A percentile compares a stretch with the other conserved stretches of the same genome.
Evolutionary conservation across 2,329 filamentous ascomycete genomes (phyloP).

Genomic region (Volutella citrinella): DNA sequence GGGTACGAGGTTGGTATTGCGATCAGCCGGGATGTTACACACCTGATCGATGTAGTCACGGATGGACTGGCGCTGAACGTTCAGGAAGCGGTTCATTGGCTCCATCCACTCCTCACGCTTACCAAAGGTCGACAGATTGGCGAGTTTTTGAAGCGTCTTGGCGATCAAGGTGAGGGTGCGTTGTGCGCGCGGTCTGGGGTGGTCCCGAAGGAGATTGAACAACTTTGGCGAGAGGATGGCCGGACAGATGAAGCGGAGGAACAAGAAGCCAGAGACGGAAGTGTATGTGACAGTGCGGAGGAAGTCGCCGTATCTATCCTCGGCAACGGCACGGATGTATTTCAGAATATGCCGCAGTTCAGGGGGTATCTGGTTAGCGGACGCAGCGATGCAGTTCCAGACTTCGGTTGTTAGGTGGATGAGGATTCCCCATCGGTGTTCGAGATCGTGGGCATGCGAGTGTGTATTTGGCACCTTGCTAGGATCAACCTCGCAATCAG

Average conservation of each 20-base stretch:
- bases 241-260: slow-evolving; percentile 91
- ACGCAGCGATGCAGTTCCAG: slow-evolving; percentile 78
- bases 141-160: slow-evolving; percentile 86
- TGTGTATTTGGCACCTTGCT: slow-evolving; percentile 67
- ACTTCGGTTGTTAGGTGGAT: slow-evolving; percentile 75
- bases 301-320: slow-evolving; percentile 92
- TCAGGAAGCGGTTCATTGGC: slow-evolving; percentile 89
- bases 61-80: slow-evolving; percentile 71
- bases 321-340: slow-evolving; percentile 87
- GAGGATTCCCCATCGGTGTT: slow-evolving; percentile 78
- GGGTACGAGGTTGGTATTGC: slow-evolving; percentile 62
- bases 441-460: slow-evolving; percentile 66
- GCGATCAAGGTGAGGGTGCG: slow-evolving; percentile 88
- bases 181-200: slow-evolving; percentile 78
- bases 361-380: slow-evolving; percentile 71
- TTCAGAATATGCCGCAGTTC: slow-evolving; percentile 85
- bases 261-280: slow-evolving; percentile 91
- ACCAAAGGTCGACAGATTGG: slow-evolving; percentile 87
- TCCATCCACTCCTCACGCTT: slow-evolving; percentile 99
- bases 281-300: slow-evolving; percentile 87
- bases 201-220: slow-evolving; percentile 79
- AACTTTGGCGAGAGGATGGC: slow-evolving; percentile 95
- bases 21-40: slow-evolving; percentile 76
- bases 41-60: slow-evolving; percentile 85
- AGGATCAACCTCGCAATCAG: slow-evolving; percentile 93